Evolutionary conservation across 805 yeast species (phyloP).

Genomic region (Cyberlindnera sargentensis): DNA sequence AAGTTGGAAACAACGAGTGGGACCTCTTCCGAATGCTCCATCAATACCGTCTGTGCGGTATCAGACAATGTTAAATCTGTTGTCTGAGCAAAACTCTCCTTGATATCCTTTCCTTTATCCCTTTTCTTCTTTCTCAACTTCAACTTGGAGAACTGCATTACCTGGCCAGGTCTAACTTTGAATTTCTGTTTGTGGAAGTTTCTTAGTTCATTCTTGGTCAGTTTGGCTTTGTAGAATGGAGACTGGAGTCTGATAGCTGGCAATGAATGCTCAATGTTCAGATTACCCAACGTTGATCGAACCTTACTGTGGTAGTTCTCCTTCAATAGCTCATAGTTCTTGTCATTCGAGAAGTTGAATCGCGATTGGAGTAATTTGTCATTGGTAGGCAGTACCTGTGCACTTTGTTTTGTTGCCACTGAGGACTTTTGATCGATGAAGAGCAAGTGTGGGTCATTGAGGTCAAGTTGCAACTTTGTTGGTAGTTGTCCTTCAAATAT

Average conservation of each 20-base stretch:
- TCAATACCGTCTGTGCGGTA: conserved; percentile 62
- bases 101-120: conserved; percentile 77
- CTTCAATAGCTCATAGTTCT: conserved; percentile 72
- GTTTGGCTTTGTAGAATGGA: conserved; percentile 80
- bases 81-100: conserved; percentile 64
- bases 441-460: conserved; percentile 80
- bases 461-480: conserved; percentile 49
- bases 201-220: conserved; percentile 61
- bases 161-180: conserved; percentile 68
- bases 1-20: conserved; percentile 79
- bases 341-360: conserved; percentile 84
- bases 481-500: conserved; percentile 63
- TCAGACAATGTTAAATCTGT: conserved; percentile 81
- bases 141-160: conserved; percentile 66
- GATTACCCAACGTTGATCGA: conserved; percentile 85
- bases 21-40: conserved; percentile 87
- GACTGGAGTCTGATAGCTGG: conserved; percentile 85
- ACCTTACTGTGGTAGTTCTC: conserved; percentile 87
- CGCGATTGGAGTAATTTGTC: conserved; percentile 50
- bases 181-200: conserved; percentile 77
- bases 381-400: conserved; percentile 38
- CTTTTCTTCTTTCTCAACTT: conserved; percentile 79
- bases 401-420: conserved; percentile 8
- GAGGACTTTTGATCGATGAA: conserved; percentile 43
- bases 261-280: conserved; percentile 83